Percentiles rank a stretch among this genome's conserved stretches.
Conservation (phyloP, 331 rosid species). For the Ulmus americana region DNA sequence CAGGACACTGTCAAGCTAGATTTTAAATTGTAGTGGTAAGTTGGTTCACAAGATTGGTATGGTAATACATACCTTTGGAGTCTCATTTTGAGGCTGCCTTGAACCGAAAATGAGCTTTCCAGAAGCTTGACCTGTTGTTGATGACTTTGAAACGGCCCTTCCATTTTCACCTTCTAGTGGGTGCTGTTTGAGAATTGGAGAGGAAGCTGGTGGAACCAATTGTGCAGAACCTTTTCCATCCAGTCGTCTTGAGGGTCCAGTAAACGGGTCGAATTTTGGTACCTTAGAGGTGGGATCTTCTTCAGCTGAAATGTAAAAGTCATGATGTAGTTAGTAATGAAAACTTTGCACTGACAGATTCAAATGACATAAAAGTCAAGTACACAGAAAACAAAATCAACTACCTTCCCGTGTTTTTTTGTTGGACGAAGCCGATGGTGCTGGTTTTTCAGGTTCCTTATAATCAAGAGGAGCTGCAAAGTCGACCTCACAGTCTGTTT, state of each 20-base stretch:
- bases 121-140: conserved; percentile 16
- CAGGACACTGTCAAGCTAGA: neutral
- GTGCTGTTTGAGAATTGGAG: conserved; percentile 25
- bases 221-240: conserved; percentile 38
- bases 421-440: conserved; percentile 17
- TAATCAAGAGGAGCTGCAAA: conserved; percentile 50
- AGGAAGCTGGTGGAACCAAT: conserved; percentile 26
- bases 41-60: neutral
- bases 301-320: conserved; percentile 31
- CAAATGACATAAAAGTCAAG: neutral
- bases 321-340: neutral
- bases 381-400: neutral
- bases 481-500: conserved; percentile 55
- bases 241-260: conserved; percentile 44
- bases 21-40: too few species aligned
- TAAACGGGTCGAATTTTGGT: conserved; percentile 34
- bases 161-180: conserved; percentile 20
- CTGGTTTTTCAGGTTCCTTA: conserved; percentile 34
- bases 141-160: conserved; percentile 26
- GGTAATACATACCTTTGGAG: conserved; percentile 29
- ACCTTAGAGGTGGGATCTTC: conserved; percentile 34
- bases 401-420: conserved; percentile 32
- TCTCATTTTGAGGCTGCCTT: conserved; percentile 15
- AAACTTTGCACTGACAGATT: neutral
- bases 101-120: conserved; percentile 56